A percentile compares a stretch with the other conserved stretches of the same genome.
phyloP scores from a whole-genome alignment of 2,329 filamentous ascomycete genomes.

The Fusarium sp. region DNA sequence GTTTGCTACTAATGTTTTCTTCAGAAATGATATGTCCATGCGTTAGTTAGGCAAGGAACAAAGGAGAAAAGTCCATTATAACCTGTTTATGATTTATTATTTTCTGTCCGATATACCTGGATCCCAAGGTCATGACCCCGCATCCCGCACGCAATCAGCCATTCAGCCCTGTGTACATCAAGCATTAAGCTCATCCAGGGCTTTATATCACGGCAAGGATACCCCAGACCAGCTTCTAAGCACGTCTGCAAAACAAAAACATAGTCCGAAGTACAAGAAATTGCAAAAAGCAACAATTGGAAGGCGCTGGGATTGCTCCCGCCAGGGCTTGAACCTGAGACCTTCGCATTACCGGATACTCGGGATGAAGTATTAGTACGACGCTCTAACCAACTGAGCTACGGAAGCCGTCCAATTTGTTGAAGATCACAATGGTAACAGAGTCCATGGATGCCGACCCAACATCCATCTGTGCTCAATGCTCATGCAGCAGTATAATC shows the following conservation, averaged over 20 bases:
- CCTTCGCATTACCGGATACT: slow-evolving; percentile 42
- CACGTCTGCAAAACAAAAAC: background rate
- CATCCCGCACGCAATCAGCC: background rate
- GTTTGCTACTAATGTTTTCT: background rate
- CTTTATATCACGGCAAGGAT: slow-evolving; percentile 3
- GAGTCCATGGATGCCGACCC: fast-evolving
- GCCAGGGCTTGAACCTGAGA: slow-evolving; percentile 47
- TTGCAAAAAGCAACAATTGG: slow-evolving; percentile 26
- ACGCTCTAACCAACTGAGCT: slow-evolving; percentile 48
- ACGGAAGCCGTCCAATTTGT: slow-evolving; percentile 41
- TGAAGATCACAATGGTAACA: fast-evolving
- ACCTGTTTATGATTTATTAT: background rate
- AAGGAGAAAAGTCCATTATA: background rate
- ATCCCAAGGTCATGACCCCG: background rate
- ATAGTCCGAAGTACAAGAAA: background rate
- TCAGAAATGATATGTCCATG: slow-evolving; percentile 15
- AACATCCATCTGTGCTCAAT: background rate
- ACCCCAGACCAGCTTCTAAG: background rate
- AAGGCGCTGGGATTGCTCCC: slow-evolving; percentile 41
- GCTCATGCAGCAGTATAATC: background rate
- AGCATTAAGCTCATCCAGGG: background rate
- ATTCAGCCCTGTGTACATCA: slow-evolving; percentile 23
- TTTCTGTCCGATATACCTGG: background rate
- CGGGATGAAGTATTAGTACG: slow-evolving; percentile 43
- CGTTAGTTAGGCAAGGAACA: background rate